Percentiles rank a stretch among this genome's conserved stretches.
Conservation (phyloP, 352 stramenopile genomes). For the Phytophthora sojae region DNA sequence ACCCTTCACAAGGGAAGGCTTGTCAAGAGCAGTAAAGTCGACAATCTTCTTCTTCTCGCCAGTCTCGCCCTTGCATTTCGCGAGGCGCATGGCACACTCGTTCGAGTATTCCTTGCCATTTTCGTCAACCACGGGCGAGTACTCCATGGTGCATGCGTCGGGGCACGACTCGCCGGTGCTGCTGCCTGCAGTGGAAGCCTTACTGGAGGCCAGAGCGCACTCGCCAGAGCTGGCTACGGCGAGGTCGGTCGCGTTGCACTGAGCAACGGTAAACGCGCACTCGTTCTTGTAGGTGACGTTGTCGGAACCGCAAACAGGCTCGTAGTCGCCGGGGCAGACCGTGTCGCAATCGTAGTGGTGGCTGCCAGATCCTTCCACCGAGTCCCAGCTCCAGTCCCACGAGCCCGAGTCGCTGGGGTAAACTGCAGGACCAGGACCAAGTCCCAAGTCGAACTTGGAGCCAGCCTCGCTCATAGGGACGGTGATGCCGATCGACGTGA, state of each 20-base stretch:
- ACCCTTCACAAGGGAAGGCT: conserved; percentile 13
- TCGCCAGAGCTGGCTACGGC: conserved; percentile 24
- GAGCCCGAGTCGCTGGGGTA: conserved; percentile 24
- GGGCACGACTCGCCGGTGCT: conserved; percentile 8
- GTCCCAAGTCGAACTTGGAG: conserved; percentile 9
- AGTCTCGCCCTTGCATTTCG: conserved; percentile 26
- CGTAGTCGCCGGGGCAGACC: conserved; percentile 16
- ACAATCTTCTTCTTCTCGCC: conserved; percentile 27
- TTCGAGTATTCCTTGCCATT: conserved; percentile 28
- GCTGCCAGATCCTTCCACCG: conserved; percentile 8
- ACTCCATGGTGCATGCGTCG: conserved; percentile 26
- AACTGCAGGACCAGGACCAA: conserved; percentile 25
- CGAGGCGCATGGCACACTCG: conserved; percentile 25
- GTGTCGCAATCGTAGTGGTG: conserved; percentile 15
- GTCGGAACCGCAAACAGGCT: conserved; percentile 37
- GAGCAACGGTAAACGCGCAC: conserved; percentile 25
- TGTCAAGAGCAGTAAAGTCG: conserved; percentile 11
- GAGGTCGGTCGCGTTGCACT: conserved; percentile 36
- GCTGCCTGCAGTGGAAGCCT: conserved; percentile 13
- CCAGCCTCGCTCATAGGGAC: conserved; percentile 18
- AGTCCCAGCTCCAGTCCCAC: conserved; percentile 26
- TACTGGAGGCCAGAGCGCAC: conserved; percentile 15
- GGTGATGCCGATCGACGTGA: conserved; percentile 21
- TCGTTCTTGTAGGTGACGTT: conserved; percentile 38
- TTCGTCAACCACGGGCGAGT: conserved; percentile 26